Evolutionary conservation across 2,329 filamentous ascomycete genomes (phyloP).

Genomic region (Aspergillus latus): DNA sequence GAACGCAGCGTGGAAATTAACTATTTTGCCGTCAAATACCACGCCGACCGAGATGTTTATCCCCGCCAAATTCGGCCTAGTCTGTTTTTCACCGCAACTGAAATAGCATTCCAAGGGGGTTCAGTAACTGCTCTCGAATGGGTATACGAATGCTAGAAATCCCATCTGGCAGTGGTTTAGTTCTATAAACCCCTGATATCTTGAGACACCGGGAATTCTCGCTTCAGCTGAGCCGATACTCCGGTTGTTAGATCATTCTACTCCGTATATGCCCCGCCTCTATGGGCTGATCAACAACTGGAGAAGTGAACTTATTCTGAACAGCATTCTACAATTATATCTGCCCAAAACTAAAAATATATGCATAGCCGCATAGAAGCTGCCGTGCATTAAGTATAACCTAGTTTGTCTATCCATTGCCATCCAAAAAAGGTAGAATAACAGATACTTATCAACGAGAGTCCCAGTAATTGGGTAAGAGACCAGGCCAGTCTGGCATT

Average conservation of each 20-base stretch:
- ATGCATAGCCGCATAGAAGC: background rate
- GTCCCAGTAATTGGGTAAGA: background rate
- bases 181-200: background rate
- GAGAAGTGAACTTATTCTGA: background rate
- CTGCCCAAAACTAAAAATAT: background rate
- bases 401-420: background rate
- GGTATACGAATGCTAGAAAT: background rate
- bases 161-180: background rate
- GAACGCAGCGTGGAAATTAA: conserved; percentile 11
- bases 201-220: background rate
- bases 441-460: background rate
- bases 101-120: conserved; percentile 2
- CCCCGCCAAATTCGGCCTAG: conserved; percentile 30
- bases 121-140: background rate
- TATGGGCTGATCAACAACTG: conserved; percentile 10
- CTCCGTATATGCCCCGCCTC: conserved; percentile 3
- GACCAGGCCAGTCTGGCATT: background rate
- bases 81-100: conserved; percentile 14
- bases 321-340: background rate
- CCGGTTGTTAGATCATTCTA: background rate
- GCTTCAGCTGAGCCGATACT: background rate
- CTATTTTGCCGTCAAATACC: conserved; percentile 14
- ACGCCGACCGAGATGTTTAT: conserved; percentile 18
- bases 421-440: background rate
- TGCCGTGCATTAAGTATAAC: too few relatives aligned